phyloP scores from a whole-genome alignment of 345 rosid species.

The Carallia brachiata region DNA sequence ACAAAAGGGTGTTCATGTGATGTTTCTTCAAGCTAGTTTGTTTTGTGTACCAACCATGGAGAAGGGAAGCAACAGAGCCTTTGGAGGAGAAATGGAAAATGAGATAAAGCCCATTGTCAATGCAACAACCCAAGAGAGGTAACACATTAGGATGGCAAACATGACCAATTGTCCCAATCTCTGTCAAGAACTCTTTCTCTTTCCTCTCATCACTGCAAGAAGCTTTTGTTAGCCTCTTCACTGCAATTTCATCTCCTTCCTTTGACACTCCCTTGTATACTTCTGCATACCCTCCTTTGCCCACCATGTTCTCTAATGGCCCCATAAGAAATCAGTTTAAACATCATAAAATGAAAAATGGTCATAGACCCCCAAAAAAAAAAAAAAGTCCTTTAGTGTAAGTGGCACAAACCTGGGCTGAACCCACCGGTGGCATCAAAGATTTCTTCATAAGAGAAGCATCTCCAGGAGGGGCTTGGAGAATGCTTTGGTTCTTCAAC shows the following conservation, averaged over 20 bases:
- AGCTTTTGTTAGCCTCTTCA: conserved; percentile 74
- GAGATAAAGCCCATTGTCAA: conserved; percentile 86
- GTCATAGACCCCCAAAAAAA: background rate
- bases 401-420: conserved; percentile 47
- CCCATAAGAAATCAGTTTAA: background rate
- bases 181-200: conserved; percentile 84
- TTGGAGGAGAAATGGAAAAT: conserved; percentile 76
- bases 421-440: conserved; percentile 68
- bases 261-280: conserved; percentile 66
- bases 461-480: conserved; percentile 80
- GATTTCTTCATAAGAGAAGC: conserved; percentile 86
- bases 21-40: background rate
- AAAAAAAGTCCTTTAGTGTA: background rate
- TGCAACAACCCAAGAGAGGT: conserved; percentile 81
- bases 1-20: background rate
- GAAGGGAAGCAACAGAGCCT: conserved; percentile 91
- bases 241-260: conserved; percentile 69
- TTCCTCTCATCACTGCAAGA: conserved; percentile 74
- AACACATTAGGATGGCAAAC: conserved; percentile 77
- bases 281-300: conserved; percentile 92
- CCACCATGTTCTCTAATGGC: conserved; percentile 63
- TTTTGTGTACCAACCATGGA: conserved; percentile 77
- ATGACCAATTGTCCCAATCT: conserved; percentile 94
- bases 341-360: background rate
- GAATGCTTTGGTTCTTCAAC: conserved; percentile 32